Evolutionary conservation across 441 rosid genomes (phyloP), one percentile per base, ranked within the genome.

Genomic region (Gossypium schwendimanii): DNA sequence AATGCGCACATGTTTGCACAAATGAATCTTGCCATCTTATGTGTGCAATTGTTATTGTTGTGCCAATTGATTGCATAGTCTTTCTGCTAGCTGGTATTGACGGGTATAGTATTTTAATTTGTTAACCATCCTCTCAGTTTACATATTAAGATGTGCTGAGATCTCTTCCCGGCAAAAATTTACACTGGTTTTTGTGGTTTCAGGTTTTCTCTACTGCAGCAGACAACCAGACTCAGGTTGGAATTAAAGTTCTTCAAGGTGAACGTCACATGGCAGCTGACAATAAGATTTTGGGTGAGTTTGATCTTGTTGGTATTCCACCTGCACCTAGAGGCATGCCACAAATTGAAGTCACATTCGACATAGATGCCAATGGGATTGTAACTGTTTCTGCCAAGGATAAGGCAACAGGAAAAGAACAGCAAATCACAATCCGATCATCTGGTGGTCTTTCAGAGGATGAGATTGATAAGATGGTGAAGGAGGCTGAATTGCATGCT

Each of bases 221-320:
- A 53, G 85, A 82, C 73, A 82, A 82, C 70, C 85, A 82, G 69
- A 77, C 83, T 3, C 80, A 80, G 68, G 85, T 82, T 6, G 88
- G 87, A 63, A 81, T 87, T 59, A 87, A 87, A 72, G 90, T 87
- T 41, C 87, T 85, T 71, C 90, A 87, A 61, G 90, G 90, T 66
- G 90, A 87, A 75, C 87, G 90, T 61, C 88, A 87, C 66, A 83
- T 87, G 87, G 88, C 90, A 15, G 11, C 85, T 2, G 88, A 85
- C 80, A 87, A 87, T 76, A 87, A 87, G 74, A 62, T 75, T 15
- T 77, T 80, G 24, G 85, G 85, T 10, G 85, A 82, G 58, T 82
- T 82, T 24, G 81, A 82, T n/a, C 85, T 82, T 57, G 79, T 79
- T 26, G 83, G 83, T 53, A 77, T 82, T 11, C 85, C 85, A 11